These are phyloP conservation scores for Senna tora DNA, from an alignment of 306 rosid genomes.

Conservation along the genomic window DNA sequence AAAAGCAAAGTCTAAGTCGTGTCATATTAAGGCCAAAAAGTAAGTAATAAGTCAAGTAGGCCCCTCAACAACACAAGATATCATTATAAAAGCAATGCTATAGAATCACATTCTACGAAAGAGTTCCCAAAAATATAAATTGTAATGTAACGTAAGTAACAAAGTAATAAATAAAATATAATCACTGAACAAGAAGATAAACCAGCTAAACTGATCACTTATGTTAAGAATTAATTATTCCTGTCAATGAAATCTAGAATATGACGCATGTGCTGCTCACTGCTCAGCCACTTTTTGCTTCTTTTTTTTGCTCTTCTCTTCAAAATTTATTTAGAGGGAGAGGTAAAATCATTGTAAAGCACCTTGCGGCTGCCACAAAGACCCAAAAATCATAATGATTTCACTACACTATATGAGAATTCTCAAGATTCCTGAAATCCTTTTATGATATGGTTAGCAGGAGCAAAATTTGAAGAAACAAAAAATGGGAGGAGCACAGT, in stretches of 20 bases:
- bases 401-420: background rate
- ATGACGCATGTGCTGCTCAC: conserved; percentile 6
- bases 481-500: background rate
- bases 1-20: conserved; percentile 17
- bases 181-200: conserved; percentile 29
- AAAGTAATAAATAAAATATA: conserved; percentile 12
- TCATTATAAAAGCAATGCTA: background rate
- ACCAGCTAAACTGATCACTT: conserved; percentile 17
- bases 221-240: background rate
- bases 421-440: background rate
- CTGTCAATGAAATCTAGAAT: conserved; percentile 29
- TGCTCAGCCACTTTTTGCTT: background rate
- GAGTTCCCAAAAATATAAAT: conserved; percentile 25
- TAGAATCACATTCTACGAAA: background rate
- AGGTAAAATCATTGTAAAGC: conserved; percentile 17
- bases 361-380: conserved; percentile 17
- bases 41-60: background rate
- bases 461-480: conserved; percentile 13
- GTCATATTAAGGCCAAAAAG: background rate
- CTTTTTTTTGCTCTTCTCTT: conserved; percentile 21
- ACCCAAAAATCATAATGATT: conserved; percentile 1
- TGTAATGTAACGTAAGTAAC: conserved; percentile 4
- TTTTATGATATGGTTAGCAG: background rate
- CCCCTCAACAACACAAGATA: conserved; percentile 17
- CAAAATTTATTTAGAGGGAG: conserved; percentile 13